Base-by-base conservation (phyloP, 305 asterid species). In the Fraxinus paxiana region DNA sequence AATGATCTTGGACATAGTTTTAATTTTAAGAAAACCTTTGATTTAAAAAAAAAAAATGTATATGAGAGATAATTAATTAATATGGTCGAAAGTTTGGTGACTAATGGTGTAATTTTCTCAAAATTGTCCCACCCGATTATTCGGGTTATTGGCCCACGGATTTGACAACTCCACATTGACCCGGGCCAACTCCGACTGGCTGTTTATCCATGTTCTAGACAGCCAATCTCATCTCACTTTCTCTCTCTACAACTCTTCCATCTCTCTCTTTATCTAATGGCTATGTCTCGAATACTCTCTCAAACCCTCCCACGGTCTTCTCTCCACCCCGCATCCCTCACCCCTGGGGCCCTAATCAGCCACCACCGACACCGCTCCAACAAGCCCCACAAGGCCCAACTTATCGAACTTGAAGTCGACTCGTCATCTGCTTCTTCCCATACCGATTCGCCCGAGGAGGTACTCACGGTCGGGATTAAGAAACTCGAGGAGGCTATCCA, bases 401-500 rank as follows among this genome's bases (percentile, higher is more conserved):
- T 92, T 34, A 83, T 89, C 30, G 93, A 90, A 76, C 80, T 87
- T 12, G 97, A 92, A 51, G 48, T 87, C 81, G 94, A 90, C 18
- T 83, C 84, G 0, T 81, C 88, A 4, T 79, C 86, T 12, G 78
- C 88, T 2, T 41, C 77, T 1, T 81, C 90, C 76, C 82, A 86
- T 10, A 43, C 80, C 65, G 83, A 87, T 75, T 51, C 92, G 0
- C 80, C 84, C 6, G 90, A 87, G 77, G 92, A 86, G 83, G 74
- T 85, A 77, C 82, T 88, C 82, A 82, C 85, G 31, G 85, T 88
- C 12, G 92, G 92, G 17, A 61, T 91, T 48, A 82, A 63, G 79
- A 88, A 78, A 81, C 87, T 91, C 37, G 95, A 91, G 79, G 93
- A 91, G 31, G 93, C 88, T 2, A 87, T 91, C 75, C 90, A 88